Evolutionary conservation across 1,284 basidiomycete genomes (phyloP), one percentile per base, ranked within the genome.

Genomic region (Ustilago tritici): DNA sequence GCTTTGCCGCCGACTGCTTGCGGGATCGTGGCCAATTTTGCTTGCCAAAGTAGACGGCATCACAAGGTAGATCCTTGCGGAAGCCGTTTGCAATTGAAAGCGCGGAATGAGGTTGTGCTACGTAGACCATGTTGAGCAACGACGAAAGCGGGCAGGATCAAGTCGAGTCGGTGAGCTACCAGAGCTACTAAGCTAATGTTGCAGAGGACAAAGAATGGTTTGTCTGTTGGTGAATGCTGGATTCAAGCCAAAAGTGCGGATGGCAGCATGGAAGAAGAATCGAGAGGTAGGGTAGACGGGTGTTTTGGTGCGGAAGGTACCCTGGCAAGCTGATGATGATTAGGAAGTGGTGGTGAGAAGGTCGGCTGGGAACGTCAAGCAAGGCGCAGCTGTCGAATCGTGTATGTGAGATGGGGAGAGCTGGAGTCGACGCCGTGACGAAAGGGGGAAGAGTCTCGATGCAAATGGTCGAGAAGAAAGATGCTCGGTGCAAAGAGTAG

Each of bases 1-100:
- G 70, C 41, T 67, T 65, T 17, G 34, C 40, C 41, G 43, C 17
- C 17, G 63, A 47, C 9, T 69, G 65, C 66, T 65, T 68, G 8
- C 59, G 65, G 23, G 62, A 56, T 19, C 71, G 57, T 41, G 71
- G 66, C 71, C 71, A 74, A n/a, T 74, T 74, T 34, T 74, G 62
- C 59, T 74, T 74, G 58, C 65, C 66, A 47, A 65, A 61, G 62
- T 69, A 74, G 56, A 46, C 61, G 47, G 8, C 56, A 14, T 54
- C 56, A 40, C 65, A 52, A 23, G 62, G 43, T 2, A 65, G 19
- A 15, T 63, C 53, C 61, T 72, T 67, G 56, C 31, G 52, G 53
- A 72, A 65, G 47, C 36, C 60, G 28, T 63, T 46, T 19, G 64
- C 19, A 17, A 63, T 40, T 4, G 60, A 56, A 14, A 66, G 47